Base-by-base conservation (phyloP, 495 filamentous ascomycete species). In the Saxispiralis lemnorum region DNA sequence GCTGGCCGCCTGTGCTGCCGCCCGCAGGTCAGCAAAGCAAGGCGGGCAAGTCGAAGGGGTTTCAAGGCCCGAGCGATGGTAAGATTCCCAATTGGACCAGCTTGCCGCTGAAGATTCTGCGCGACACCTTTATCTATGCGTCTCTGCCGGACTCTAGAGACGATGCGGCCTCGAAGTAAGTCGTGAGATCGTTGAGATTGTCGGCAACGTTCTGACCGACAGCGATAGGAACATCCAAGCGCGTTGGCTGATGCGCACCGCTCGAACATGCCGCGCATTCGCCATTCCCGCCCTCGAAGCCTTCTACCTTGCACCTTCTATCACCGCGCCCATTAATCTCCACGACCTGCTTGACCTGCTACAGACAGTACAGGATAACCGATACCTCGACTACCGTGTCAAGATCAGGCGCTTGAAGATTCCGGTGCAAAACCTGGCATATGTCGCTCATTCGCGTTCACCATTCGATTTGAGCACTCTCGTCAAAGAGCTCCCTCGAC, bases 231-330 rank as follows among this genome's bases (percentile, higher is more conserved):
- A 35, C 10, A 48, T 28, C 9, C 24, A 52, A 0, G 68, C 72
- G 2, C 55, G 57, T 42, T 84, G 73, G 73, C 70, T 93, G 11
- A 42, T 78, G 2, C 60, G 68, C 17, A 59, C 73, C 14, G 73
- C 79, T 10, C 56, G 69, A 9, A 54, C 76, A 12, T 87, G 82
- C 46, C 71, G 67, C 33, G 59, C 64, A 3, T 86, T 87, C 44
- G 59, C 70, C 6, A 79, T 87, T 49, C 79, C 85, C 5, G 80
- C 84, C 6, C 60, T 93, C 14, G 74, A 78, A 12, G 78, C 70
- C 11, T 65, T 89, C 4, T 89, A 87, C 56, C 61, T 72, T 30
- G 70, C 67, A 2, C 83, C 83, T 0, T 77, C 81, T 0, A 58
- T 81, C 1, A 56, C 66, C 35, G 68, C 70, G 51, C 62, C 67